Evolutionary conservation across 306 rosid species (phyloP).

Genomic region (Inga leiocalycina): DNA sequence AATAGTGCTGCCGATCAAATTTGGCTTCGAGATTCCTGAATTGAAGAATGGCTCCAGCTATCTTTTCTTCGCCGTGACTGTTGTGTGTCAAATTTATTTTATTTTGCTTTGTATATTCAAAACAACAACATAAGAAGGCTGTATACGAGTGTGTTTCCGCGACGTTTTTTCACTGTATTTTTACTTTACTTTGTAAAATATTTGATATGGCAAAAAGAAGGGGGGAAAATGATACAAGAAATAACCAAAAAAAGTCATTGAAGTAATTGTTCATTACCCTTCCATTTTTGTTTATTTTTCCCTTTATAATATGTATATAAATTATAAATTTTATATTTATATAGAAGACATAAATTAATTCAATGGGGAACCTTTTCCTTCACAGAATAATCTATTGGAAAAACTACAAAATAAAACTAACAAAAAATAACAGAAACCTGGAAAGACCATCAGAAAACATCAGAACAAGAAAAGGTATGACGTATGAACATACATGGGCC

Average conservation of each 20-base stretch:
- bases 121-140: conserved; percentile 29
- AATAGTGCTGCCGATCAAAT: background rate
- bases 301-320: background rate
- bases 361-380: too few species aligned
- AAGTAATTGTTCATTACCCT: background rate
- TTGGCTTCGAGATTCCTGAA: conserved; percentile 31
- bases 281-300: background rate
- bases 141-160: conserved; percentile 34
- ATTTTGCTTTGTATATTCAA: conserved; percentile 32
- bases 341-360: background rate
- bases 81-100: conserved; percentile 47
- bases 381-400: background rate
- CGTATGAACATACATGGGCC: background rate
- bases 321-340: too few species aligned
- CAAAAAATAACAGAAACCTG: background rate
- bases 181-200: background rate
- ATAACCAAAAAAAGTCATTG: background rate
- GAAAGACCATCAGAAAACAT: too few species aligned
- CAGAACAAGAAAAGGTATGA: too few species aligned
- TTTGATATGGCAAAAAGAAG: background rate
- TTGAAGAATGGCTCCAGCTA: conserved; percentile 31
- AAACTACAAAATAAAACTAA: background rate
- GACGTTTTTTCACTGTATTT: conserved; percentile 27
- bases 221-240: background rate
- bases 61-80: conserved; percentile 27